A percentile compares a stretch with the other conserved stretches of the same genome.
Conservation (phyloP, 768 basidiomycete genomes). For the Collybiopsis luxurians region DNA sequence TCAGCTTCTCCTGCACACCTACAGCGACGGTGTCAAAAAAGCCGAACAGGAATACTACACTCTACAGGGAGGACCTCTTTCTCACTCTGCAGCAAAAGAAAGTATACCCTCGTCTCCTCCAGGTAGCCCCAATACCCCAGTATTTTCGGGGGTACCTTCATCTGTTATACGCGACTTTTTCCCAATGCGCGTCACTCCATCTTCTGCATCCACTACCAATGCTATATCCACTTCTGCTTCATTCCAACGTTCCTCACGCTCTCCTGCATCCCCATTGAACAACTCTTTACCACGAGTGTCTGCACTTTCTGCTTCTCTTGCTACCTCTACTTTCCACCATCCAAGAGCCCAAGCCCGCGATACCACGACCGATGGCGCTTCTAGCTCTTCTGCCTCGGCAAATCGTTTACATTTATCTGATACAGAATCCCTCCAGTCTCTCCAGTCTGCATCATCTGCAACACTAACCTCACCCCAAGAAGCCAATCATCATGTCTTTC, state of each 20-base stretch:
- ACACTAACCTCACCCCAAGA: conserved; percentile 1
- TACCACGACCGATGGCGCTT: neutral
- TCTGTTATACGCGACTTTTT: conserved; percentile 38
- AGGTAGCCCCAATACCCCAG: conserved; percentile 1
- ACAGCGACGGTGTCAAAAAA: conserved; percentile 32
- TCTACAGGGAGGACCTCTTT: neutral
- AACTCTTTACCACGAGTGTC: conserved; percentile 27
- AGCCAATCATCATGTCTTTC: neutral
- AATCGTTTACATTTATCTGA: neutral
- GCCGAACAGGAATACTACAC: conserved; percentile 25
- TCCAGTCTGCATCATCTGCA: conserved; percentile 6
- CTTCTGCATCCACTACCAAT: neutral
- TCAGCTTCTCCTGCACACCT: conserved; percentile 42
- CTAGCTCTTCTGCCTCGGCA: neutral
- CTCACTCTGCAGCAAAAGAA: neutral
- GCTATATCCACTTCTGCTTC: conserved; percentile 17
- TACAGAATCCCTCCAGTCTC: conserved; percentile 2
- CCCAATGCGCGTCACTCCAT: conserved; percentile 22
- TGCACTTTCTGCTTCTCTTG: conserved; percentile 47
- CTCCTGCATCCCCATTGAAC: neutral
- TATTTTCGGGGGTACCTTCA: conserved; percentile 11
- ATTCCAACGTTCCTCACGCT: conserved; percentile 18
- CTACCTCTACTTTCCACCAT: conserved; percentile 37
- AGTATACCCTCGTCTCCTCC: neutral
- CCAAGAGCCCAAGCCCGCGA: conserved; percentile 15